These are phyloP conservation scores for Lactarius evosmus DNA, from an alignment of 768 basidiomycete genomes.

Conservation along the genomic window DNA sequence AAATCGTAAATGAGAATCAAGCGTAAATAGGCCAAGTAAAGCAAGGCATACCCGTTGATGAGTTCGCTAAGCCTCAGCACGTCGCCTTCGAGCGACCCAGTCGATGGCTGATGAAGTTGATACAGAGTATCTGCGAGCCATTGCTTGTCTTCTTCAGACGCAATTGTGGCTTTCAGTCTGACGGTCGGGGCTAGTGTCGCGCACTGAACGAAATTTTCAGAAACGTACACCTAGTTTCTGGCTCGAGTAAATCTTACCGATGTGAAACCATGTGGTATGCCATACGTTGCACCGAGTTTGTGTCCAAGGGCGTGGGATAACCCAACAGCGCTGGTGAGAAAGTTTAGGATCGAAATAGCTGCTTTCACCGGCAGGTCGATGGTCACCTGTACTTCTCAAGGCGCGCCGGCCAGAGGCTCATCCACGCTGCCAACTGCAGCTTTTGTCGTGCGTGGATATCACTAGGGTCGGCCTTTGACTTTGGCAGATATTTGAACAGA, in stretches of 20 bases:
- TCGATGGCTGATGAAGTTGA: slow-evolving; percentile 57
- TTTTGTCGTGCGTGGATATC: slow-evolving; percentile 61
- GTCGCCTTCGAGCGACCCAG: slow-evolving; percentile 64
- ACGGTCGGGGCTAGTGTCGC: slow-evolving; percentile 68
- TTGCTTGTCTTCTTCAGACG: slow-evolving; percentile 60
- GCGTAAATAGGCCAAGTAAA: not conserved
- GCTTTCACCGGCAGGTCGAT: not conserved
- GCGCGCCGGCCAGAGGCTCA: slow-evolving; percentile 71
- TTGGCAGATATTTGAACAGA: slow-evolving; percentile 70
- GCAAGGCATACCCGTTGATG: slow-evolving; percentile 49
- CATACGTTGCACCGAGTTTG: slow-evolving; percentile 66
- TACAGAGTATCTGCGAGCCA: slow-evolving; percentile 54
- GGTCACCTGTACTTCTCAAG: slow-evolving; percentile 51
- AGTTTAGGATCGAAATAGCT: not conserved
- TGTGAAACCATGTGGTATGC: slow-evolving; percentile 79
- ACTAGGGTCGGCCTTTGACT: slow-evolving; percentile 55
- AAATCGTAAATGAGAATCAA: not conserved
- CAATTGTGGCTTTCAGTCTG: slow-evolving; percentile 52
- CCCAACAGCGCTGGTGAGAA: slow-evolving; percentile 52
- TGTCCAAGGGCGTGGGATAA: slow-evolving; percentile 76
- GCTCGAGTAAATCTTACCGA: slow-evolving; percentile 47
- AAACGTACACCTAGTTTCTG: not conserved
- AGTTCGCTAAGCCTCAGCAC: slow-evolving; percentile 48
- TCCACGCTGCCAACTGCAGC: slow-evolving; percentile 74
- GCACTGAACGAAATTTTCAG: slow-evolving; percentile 44